Evolutionary conservation across 106 monocot genomes (phyloP).

Genomic region (Dioscorea dumetorum): DNA sequence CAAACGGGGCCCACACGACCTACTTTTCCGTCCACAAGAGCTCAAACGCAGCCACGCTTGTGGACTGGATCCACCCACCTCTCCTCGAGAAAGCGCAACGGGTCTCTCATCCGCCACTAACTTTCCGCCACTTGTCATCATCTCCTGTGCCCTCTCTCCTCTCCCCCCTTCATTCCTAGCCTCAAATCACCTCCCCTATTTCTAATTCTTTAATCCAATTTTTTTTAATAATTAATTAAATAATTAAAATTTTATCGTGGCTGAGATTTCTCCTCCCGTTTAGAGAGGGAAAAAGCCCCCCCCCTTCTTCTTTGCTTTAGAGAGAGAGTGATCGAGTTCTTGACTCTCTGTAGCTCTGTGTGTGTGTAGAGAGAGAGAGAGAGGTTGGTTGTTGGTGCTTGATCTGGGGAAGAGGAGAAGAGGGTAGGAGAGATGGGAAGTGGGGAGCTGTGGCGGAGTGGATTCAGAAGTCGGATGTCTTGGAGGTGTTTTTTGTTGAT

Average conservation of each 20-base stretch:
- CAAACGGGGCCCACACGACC: too few species aligned
- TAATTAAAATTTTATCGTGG: conserved; percentile 41
- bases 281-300: neutral
- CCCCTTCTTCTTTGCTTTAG: neutral
- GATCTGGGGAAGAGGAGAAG: neutral
- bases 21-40: too few species aligned
- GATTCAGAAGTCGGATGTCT: conserved; percentile 5
- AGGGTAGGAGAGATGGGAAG: neutral
- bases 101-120: neutral
- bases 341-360: too few species aligned
- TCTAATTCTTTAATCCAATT: neutral
- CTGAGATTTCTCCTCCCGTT: conserved; percentile 36
- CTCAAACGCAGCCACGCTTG: too few species aligned
- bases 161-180: neutral
- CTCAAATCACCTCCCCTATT: neutral
- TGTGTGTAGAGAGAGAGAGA: too few species aligned
- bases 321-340: neutral
- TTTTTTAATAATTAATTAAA: neutral
- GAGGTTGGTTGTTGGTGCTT: neutral
- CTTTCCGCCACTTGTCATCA: neutral
- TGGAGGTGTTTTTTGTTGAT: neutral
- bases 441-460: neutral
- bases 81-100: neutral
- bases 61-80: neutral
- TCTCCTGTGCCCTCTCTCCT: neutral